Conservation (phyloP, 345 rosid species). For the Hibiscus mutabilis region DNA sequence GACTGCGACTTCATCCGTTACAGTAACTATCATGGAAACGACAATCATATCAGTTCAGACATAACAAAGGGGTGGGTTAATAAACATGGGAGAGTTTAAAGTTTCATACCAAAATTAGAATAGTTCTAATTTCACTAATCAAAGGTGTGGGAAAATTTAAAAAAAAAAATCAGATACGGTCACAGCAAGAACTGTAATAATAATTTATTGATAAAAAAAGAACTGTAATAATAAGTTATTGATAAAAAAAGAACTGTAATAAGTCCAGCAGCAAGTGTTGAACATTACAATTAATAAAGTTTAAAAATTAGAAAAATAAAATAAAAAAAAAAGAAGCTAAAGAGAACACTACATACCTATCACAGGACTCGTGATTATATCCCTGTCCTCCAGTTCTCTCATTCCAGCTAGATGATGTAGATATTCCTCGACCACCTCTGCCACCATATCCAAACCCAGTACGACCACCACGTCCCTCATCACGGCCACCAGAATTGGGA, state of each 20-base stretch:
- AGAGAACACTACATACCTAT: conserved; percentile 39
- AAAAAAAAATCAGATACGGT: background rate
- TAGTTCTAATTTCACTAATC: background rate
- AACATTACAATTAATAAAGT: background rate
- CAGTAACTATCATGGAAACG: conserved; percentile 7
- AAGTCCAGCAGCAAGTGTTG: no score
- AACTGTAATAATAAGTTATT: background rate
- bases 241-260: background rate
- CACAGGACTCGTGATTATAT: conserved; percentile 41
- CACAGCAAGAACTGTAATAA: background rate
- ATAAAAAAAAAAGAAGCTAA: no score
- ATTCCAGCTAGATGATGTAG: conserved; percentile 20
- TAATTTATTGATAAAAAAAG: no score
- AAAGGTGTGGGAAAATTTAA: background rate
- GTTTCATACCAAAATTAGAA: background rate
- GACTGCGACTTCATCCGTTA: conserved; percentile 9
- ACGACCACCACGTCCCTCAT: conserved; percentile 58
- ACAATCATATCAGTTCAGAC: background rate
- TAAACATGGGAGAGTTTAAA: background rate
- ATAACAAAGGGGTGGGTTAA: background rate
- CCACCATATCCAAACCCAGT: conserved; percentile 54
- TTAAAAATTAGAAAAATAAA: background rate
- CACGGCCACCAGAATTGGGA: conserved; percentile 52
- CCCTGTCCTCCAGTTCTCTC: conserved; percentile 47
- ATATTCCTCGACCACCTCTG: conserved; percentile 40